Evolutionary conservation across 108 stramenopile species (phyloP), one percentile per base, ranked within the genome.

Genomic region (Poteriospumella lacustris): DNA sequence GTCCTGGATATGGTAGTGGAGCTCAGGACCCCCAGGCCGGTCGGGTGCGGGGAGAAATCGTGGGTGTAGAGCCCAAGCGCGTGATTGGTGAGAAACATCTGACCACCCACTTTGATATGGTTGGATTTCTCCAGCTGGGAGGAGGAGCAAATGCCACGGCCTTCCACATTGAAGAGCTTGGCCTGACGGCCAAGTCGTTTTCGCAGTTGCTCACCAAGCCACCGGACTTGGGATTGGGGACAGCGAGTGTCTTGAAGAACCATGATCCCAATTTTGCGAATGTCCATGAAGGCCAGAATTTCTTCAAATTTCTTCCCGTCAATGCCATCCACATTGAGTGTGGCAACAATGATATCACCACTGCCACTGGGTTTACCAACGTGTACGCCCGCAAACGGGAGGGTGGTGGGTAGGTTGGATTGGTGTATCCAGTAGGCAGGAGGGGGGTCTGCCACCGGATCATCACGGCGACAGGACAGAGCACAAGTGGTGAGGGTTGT

Each of bases 121-220:
- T 15, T 19, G 47, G 47, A 9, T 52, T 52, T 52, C 47, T 52
- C 19, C 19, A 15, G 15, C 19, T 19, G 15, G 15, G 9, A 15
- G 47, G 47, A 9, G 47, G 9, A 15, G 15, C 9, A 52, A 52
- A 19, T 9, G 15, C 15, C 47, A 9, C 15, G 15, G 47, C 47
- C 47, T 52, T 52, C 47, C 15, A 52, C 47, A 52, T 52, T 52
- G 47, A 52, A 52, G 47, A 52, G 47, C 47, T 52, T 52, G 47
- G 47, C 47, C 19, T 52, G 47, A 15, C 47, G 47, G 47, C 47
- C 47, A 19, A 52, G 47, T 52, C 47, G 47, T 19, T 52, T 52
- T 52, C 19, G 9, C 15, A 52, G 47, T 19, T 52, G 47, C 47
- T 52, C 47, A 9, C 47, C 47, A 19, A 15, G 19, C 15, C 19